Evolutionary conservation across 306 rosid genomes (phyloP).

Genomic region (Quercus engelmannii): DNA sequence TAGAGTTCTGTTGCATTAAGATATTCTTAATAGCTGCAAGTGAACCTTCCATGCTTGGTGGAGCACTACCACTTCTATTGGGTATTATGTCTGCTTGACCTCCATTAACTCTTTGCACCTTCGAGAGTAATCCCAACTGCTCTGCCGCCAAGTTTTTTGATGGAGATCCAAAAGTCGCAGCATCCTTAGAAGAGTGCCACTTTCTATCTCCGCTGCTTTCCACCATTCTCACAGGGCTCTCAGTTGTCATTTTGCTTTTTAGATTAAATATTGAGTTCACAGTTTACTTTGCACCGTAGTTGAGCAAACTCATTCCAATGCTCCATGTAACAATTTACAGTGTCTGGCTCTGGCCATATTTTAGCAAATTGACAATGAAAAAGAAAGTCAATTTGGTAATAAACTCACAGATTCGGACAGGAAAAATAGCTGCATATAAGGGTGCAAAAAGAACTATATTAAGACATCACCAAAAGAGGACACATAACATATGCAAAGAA

Average conservation of each 20-base stretch:
- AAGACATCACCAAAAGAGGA: neutral
- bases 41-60: conserved; percentile 72
- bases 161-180: conserved; percentile 37
- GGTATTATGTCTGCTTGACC: conserved; percentile 31
- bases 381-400: neutral
- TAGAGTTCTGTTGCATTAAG: conserved; percentile 35
- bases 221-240: conserved; percentile 52
- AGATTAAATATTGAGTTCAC: neutral
- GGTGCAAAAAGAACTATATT: neutral
- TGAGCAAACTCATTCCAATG: neutral
- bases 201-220: conserved; percentile 40
- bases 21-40: conserved; percentile 40
- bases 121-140: conserved; percentile 32
- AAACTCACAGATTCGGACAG: neutral
- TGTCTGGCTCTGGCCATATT: neutral
- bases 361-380: neutral
- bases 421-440: neutral
- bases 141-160: conserved; percentile 33
- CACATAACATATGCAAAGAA: neutral
- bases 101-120: conserved; percentile 22
- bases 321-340: neutral
- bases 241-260: conserved; percentile 40
- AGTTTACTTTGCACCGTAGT: neutral
- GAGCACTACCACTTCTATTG: conserved; percentile 65
- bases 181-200: conserved; percentile 44